phyloP scores from a whole-genome alignment of 2,329 filamentous ascomycete species.

The Alternaria triticina region DNA sequence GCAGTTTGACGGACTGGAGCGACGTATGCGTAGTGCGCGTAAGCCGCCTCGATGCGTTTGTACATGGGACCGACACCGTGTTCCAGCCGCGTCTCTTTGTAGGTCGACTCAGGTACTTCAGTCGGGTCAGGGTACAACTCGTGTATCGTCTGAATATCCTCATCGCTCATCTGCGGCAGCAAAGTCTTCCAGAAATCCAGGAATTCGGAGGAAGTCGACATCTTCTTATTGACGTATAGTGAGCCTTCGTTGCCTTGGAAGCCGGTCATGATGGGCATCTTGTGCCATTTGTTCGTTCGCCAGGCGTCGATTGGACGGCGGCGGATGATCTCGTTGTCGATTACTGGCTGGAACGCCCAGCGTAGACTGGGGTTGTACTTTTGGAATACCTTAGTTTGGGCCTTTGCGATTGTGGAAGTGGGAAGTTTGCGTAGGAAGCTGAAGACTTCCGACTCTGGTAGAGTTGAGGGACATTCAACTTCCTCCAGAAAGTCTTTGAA shows the following conservation, averaged over 20 bases:
- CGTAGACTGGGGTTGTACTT: constrained; percentile 55
- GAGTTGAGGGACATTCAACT: constrained; percentile 40
- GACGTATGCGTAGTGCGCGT: constrained; percentile 70
- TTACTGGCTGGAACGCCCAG: constrained; percentile 72
- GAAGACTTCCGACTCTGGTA: constrained; percentile 44
- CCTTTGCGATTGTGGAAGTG: constrained; percentile 44
- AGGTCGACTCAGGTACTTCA: constrained; percentile 49
- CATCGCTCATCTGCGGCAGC: constrained; percentile 61
- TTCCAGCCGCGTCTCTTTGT: constrained; percentile 47
- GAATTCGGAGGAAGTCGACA: constrained; percentile 61
- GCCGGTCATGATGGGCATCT: constrained; percentile 70
- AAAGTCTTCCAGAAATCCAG: constrained; percentile 66
- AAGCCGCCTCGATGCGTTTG: constrained; percentile 64
- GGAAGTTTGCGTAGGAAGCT: constrained; percentile 52
- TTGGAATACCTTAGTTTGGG: constrained; percentile 53
- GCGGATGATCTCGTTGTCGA: constrained; percentile 67
- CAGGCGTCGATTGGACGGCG: constrained; percentile 66
- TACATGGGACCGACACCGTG: constrained; percentile 57
- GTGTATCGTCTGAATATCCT: constrained; percentile 64
- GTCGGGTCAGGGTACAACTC: constrained; percentile 67
- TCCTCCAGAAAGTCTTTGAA: constrained; percentile 52
- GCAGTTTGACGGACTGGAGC: constrained; percentile 68
- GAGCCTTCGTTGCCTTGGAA: constrained; percentile 75
- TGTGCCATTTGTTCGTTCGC: constrained; percentile 59
- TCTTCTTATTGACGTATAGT: constrained; percentile 63